These are phyloP conservation scores for Ceraceosorus guamensis DNA, from an alignment of 1,284 basidiomycete genomes.

Conservation along the genomic window DNA sequence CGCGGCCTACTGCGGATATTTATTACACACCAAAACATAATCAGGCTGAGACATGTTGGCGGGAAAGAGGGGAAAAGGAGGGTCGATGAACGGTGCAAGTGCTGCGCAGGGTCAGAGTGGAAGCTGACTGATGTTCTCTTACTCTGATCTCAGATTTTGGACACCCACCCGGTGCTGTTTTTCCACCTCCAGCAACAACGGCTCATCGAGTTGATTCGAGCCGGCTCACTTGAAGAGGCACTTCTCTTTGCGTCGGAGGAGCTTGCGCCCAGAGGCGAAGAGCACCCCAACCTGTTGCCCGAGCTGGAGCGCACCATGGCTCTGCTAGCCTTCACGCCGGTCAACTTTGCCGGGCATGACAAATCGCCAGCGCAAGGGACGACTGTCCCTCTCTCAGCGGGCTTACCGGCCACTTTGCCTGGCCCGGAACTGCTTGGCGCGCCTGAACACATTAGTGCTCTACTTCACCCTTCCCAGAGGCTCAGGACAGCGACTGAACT, in stretches of 20 bases:
- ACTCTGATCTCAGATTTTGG: conserved; percentile 83
- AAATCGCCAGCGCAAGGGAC: too few relatives aligned
- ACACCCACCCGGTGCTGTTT: conserved; percentile 80
- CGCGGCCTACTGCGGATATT: conserved; percentile 8
- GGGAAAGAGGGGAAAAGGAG: not conserved
- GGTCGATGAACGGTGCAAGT: not conserved
- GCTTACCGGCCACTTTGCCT: conserved; percentile 22
- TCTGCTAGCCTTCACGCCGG: conserved; percentile 74
- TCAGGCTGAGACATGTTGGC: not conserved
- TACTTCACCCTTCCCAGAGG: conserved; percentile 77
- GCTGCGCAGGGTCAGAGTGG: too few relatives aligned
- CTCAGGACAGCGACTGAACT: conserved; percentile 83
- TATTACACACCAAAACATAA: conserved; percentile 4
- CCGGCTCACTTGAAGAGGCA: conserved; percentile 69
- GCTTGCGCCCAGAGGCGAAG: conserved; percentile 86
- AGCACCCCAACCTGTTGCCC: conserved; percentile 82
- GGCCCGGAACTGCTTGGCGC: too few relatives aligned
- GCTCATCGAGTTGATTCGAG: conserved; percentile 86
- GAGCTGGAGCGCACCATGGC: conserved; percentile 95
- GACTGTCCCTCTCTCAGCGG: too few relatives aligned
- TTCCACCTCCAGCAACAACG: conserved; percentile 91
- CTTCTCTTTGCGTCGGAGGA: conserved; percentile 85
- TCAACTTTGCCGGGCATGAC: too few relatives aligned
- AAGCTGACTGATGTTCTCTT: too few relatives aligned
- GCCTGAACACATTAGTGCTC: conserved; percentile 63